Evolutionary conservation across 306 rosid species (phyloP).

Genomic region (Acacia confusa): DNA sequence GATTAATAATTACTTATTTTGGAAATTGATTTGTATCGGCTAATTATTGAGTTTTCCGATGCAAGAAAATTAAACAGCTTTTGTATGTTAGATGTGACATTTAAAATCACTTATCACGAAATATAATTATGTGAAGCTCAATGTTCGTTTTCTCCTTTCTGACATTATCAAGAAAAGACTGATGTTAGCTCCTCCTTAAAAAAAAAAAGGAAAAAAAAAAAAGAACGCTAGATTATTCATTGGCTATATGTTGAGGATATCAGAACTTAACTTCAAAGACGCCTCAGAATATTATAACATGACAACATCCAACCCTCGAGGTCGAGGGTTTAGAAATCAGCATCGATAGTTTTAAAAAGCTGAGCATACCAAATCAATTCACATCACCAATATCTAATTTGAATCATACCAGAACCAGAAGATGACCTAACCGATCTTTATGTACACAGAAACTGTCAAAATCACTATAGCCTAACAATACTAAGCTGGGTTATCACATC

Average conservation of each 20-base stretch:
- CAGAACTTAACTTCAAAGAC: neutral
- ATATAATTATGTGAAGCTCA: neutral
- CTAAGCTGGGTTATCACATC: constrained; percentile 20
- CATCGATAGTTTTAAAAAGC: neutral
- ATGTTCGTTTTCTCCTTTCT: neutral
- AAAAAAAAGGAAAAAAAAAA: too few relatives aligned
- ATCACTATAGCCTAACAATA: constrained; percentile 15
- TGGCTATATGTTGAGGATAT: neutral
- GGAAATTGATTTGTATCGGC: neutral
- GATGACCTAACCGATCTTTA: constrained; percentile 33
- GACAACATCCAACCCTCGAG: neutral
- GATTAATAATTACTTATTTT: neutral
- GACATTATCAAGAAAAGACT: neutral
- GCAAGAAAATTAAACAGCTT: neutral
- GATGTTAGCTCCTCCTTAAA: neutral
- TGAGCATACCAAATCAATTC: constrained; percentile 11
- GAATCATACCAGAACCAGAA: constrained; percentile 17
- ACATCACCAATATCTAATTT: constrained; percentile 5
- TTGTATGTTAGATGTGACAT: neutral
- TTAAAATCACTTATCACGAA: neutral
- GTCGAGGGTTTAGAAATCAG: neutral
- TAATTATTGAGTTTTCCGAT: neutral
- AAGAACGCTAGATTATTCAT: neutral
- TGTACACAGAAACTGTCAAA: constrained; percentile 33
- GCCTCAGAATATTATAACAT: neutral